These are phyloP conservation scores for Aegilops speltoides DNA, from an alignment of 176 grass and related monocot genomes.

Conservation along the genomic window DNA sequence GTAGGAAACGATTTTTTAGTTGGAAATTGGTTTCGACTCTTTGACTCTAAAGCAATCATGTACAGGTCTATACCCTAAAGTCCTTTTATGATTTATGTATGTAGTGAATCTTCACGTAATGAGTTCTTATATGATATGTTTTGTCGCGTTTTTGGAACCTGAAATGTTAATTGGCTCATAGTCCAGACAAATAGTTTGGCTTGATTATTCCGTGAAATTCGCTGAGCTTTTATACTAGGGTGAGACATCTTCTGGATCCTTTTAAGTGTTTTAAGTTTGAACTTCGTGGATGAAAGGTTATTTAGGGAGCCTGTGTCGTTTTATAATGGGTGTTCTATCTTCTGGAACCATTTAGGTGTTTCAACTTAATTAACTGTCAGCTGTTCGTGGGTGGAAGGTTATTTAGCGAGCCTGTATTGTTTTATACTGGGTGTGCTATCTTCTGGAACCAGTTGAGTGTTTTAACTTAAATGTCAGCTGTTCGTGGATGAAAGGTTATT, in stretches of 20 bases:
- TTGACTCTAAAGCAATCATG: slow-evolving; percentile 35
- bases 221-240: background rate
- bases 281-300: no score
- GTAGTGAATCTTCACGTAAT: slow-evolving; percentile 19
- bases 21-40: slow-evolving; percentile 6
- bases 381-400: no score
- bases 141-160: background rate
- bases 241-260: background rate
- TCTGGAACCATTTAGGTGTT: no score
- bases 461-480: no score
- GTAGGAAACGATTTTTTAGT: slow-evolving; percentile 23
- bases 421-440: no score
- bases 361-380: no score
- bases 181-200: background rate
- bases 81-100: slow-evolving; percentile 14
- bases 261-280: no score
- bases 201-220: background rate
- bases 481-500: no score
- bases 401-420: no score
- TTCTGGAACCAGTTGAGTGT: no score
- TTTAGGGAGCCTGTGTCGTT: no score
- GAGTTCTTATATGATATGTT: background rate
- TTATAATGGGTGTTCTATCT: no score
- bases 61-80: slow-evolving; percentile 37
- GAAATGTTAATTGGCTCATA: background rate